A percentile compares a stretch with the other conserved stretches of the same genome.
Evolutionary conservation across 108 stramenopile species (phyloP).

Genomic region (Cyclotella distinguenda): DNA sequence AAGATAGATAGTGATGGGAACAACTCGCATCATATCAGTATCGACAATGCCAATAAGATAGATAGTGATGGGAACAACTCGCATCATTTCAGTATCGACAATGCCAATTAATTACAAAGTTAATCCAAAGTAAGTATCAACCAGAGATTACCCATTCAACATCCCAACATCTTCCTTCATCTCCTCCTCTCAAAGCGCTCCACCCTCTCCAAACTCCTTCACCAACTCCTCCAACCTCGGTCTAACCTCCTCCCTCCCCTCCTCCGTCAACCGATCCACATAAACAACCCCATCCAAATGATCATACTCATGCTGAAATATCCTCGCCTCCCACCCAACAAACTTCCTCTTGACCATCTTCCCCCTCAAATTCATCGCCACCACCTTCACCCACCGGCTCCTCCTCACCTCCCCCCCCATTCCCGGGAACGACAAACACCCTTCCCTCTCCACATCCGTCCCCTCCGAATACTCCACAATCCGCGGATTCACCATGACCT

Average conservation of each 20-base stretch:
- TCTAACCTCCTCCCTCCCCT: conserved; percentile 61
- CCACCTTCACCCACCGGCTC: conserved; percentile 91
- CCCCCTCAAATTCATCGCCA: conserved; percentile 77
- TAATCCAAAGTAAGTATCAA: too few species aligned
- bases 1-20: conserved; percentile 11
- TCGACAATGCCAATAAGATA: too few species aligned
- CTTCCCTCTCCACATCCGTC: conserved; percentile 74
- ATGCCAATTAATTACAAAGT: too few species aligned
- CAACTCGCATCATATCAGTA: too few species aligned
- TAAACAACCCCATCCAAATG: conserved; percentile 90
- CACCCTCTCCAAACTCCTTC: conserved; percentile 72
- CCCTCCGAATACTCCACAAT: conserved; percentile 74
- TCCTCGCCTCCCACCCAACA: conserved; percentile 74
- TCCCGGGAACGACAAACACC: conserved; percentile 91
- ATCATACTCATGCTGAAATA: conserved; percentile 98
- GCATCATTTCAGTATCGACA: too few species aligned
- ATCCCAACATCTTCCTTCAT: too few species aligned
- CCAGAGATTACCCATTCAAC: too few species aligned
- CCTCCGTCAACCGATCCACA: conserved; percentile 73
- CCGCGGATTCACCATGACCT: conserved; percentile 82
- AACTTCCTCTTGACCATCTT: conserved; percentile 89
- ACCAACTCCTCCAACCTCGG: conserved; percentile 68
- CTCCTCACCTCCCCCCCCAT: conserved; percentile 86
- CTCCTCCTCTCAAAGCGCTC: conserved; percentile 66
- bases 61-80: too few species aligned